Percentiles rank a stretch among this genome's conserved stretches.
These are phyloP conservation scores for Darksidea phi DNA, from an alignment of 495 filamentous ascomycete genomes.

Conservation along the genomic window DNA sequence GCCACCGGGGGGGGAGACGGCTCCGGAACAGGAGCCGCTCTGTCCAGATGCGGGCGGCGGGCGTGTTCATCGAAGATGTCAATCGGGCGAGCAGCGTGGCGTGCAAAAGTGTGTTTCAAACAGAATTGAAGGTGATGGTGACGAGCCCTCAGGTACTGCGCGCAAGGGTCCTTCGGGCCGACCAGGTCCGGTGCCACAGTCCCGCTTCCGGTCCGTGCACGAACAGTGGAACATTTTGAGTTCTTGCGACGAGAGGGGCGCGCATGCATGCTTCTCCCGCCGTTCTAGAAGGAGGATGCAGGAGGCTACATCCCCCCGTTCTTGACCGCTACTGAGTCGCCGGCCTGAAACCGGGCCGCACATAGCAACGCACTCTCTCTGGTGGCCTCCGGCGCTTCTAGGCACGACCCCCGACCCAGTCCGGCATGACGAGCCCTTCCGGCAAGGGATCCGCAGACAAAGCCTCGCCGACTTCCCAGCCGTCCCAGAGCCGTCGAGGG, in stretches of 20 bases:
- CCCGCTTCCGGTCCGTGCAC: neutral
- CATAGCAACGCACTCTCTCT: neutral
- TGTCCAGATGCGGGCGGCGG: slow-evolving; percentile 12
- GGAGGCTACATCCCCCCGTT: no score
- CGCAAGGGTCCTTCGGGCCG: neutral
- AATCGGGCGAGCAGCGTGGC: neutral
- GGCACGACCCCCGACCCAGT: no score
- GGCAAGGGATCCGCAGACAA: no score
- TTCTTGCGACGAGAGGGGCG: no score
- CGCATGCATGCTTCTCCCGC: neutral
- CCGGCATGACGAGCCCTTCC: no score
- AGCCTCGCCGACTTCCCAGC: no score
- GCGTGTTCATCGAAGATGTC: slow-evolving; percentile 11
- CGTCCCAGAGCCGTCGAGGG: no score
- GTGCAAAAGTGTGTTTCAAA: neutral
- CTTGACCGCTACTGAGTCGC: slow-evolving; percentile 13
- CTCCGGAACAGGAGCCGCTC: slow-evolving; percentile 13
- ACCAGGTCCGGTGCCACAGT: neutral
- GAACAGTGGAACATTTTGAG: no score
- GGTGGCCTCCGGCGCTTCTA: no score
- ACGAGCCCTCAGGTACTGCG: no score
- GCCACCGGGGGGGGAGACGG: neutral
- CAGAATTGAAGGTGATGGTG: neutral
- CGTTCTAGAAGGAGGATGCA: slow-evolving; percentile 16
- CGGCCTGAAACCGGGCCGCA: slow-evolving; percentile 11